Evolutionary conservation across 805 yeast genomes (phyloP), one percentile per base, ranked within the genome.

Genomic region (Danielozyma ontarioensis): DNA sequence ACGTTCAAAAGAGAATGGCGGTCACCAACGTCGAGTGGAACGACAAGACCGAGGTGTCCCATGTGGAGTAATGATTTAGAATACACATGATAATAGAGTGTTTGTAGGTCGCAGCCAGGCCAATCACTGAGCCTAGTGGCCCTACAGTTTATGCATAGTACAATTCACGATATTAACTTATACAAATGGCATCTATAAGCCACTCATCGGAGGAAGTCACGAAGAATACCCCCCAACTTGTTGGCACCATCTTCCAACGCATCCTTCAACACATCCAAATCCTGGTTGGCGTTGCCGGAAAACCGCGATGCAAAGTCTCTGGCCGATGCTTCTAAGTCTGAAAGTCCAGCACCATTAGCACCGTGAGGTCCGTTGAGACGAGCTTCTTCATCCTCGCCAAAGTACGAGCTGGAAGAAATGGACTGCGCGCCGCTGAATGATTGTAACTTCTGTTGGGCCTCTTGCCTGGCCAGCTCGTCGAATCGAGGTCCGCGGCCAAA

Each of bases 181-280:
- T n/a, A n/a, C n/a, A n/a, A n/a, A n/a, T n/a, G n/a, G n/a, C n/a
- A n/a, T n/a, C n/a, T n/a, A n/a, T n/a, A n/a, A n/a, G n/a, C n/a
- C n/a, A 13, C 7, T 29, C 44, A 64, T 40, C 80, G 76, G 55
- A 90, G 65, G 51, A 85, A 87, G 53, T 90, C 97, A 50, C 97
- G 77, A 65, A 93, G 68, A 54, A 83, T 79, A 18, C 81, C 83
- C 18, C 94, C 86, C 35, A 90, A 68, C 61, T 85, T 88, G 53
- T 80, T 83, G 16, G 97, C 97, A 38, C 97, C 97, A 45, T 78
- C 84, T 60, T 90, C 97, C 42, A 93, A 72, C 12, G 88, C 96
- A 58, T 86, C 96, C 64, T 85, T 88, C 52, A 93, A 64, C 36
- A 81, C 87, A 31, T 83, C 87, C 54, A 93, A 67, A 59, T 93